Percentiles rank a stretch among this genome's conserved stretches.
These are phyloP conservation scores for Talaromyces atroroseus DNA, from an alignment of 2,329 filamentous ascomycete genomes.

Conservation along the genomic window DNA sequence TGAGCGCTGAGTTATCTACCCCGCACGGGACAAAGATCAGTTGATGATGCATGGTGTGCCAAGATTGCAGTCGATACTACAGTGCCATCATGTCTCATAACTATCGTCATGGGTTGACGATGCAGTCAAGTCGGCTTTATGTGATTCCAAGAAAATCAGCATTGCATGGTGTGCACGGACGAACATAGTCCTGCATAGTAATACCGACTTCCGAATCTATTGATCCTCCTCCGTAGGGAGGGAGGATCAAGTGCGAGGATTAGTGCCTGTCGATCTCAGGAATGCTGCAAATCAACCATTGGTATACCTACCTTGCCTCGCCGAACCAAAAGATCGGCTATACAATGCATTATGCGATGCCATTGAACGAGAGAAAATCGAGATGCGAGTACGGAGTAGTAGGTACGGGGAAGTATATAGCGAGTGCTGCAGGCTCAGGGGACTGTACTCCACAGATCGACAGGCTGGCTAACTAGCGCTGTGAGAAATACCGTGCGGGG, in stretches of 20 bases:
- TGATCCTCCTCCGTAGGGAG: background rate
- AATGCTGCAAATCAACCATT: background rate
- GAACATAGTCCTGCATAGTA: background rate
- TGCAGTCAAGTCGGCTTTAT: background rate
- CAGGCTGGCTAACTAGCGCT: background rate
- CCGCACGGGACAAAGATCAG: background rate
- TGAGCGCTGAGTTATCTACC: background rate
- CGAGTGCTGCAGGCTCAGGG: background rate
- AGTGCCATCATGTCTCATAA: background rate
- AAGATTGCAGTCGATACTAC: background rate
- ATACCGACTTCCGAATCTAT: background rate
- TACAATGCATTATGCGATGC: background rate
- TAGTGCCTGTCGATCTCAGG: conserved; percentile 4
- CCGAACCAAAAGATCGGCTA: background rate
- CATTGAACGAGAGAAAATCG: background rate
- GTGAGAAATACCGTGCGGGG: background rate
- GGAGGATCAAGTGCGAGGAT: background rate
- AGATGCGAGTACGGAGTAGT: background rate
- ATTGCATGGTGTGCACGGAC: background rate
- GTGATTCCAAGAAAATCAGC: background rate
- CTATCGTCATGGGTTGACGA: background rate
- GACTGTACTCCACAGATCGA: conserved; percentile 1
- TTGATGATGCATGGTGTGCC: background rate
- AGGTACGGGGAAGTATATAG: too few species aligned
- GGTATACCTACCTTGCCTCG: background rate